These are phyloP conservation scores for Borovskyia barvae DNA, from an alignment of 208 protist genomes.

Conservation along the genomic window DNA sequence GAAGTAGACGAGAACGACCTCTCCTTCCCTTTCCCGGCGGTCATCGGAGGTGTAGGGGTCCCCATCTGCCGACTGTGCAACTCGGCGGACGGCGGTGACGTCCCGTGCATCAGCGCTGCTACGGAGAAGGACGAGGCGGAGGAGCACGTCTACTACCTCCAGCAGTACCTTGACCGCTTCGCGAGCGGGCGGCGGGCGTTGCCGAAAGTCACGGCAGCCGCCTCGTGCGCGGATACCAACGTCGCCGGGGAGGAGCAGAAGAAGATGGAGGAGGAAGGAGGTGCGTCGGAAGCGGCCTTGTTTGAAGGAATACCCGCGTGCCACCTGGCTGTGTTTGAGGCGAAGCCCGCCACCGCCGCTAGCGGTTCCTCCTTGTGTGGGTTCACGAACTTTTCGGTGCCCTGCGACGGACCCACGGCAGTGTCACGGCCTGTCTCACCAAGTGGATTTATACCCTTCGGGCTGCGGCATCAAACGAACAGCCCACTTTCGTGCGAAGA, in stretches of 20 bases:
- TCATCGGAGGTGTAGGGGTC: not conserved
- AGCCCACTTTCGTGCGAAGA: not conserved
- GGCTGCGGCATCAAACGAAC: no score
- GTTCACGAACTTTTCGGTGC: not conserved
- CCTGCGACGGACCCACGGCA: not conserved
- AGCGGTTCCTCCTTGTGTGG: not conserved
- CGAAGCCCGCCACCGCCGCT: not conserved
- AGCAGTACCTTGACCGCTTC: not conserved
- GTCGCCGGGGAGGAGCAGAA: no score
- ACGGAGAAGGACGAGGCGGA: not conserved
- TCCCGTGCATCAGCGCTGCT: not conserved
- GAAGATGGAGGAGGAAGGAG: no score
- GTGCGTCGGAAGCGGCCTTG: no score
- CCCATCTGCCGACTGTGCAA: not conserved
- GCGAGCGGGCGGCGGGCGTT: no score
- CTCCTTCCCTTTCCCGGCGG: not conserved
- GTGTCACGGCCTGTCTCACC: no score
- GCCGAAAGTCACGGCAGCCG: no score
- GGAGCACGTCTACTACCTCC: not conserved
- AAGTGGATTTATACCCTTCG: no score
- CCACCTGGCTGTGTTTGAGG: not conserved
- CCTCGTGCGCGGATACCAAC: no score
- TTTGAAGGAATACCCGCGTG: no score
- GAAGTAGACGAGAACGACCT: not conserved
- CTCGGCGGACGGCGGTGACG: not conserved